Conservation (phyloP, 2,329 filamentous ascomycete species). For the Aspergillus sclerotialis region DNA sequence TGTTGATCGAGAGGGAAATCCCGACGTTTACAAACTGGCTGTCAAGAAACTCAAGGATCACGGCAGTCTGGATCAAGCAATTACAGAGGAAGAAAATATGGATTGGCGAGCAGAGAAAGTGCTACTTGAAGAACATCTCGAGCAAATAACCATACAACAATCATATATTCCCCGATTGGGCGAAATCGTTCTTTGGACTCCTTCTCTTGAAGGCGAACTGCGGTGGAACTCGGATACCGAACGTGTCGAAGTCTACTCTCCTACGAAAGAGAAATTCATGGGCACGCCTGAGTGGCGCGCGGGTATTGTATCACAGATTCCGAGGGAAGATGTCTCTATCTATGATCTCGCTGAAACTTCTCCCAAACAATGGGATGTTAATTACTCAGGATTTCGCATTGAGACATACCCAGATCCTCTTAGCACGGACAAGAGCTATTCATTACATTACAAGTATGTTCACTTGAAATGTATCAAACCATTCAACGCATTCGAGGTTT, state of each 20-base stretch:
- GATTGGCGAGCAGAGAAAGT: conserved; percentile 51
- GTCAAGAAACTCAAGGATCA: conserved; percentile 42
- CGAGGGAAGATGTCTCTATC: conserved; percentile 36
- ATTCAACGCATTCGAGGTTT: conserved; percentile 47
- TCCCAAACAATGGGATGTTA: conserved; percentile 36
- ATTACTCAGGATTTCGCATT: conserved; percentile 49
- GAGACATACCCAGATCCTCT: conserved; percentile 51
- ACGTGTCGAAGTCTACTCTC: conserved; percentile 28
- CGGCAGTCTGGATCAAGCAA: conserved; percentile 35
- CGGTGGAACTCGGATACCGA: conserved; percentile 24
- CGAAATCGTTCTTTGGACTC: conserved; percentile 51
- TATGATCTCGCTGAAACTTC: conserved; percentile 41
- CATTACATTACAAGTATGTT: conserved; percentile 50
- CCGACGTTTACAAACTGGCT: conserved; percentile 46
- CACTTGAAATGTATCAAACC: conserved; percentile 49
- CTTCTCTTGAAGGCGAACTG: conserved; percentile 30
- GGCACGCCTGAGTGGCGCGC: conserved; percentile 48
- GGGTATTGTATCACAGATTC: conserved; percentile 48
- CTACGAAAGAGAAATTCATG: conserved; percentile 22
- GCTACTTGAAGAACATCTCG: conserved; percentile 35
- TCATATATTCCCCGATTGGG: conserved; percentile 49
- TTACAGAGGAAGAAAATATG: conserved; percentile 46
- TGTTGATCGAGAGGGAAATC: conserved; percentile 46
- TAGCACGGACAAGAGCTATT: conserved; percentile 43
- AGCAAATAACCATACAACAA: conserved; percentile 36